Evolutionary conservation across 106 monocot species (phyloP), one percentile per base, ranked within the genome.

Genomic region (Xerophyta viscosa): DNA sequence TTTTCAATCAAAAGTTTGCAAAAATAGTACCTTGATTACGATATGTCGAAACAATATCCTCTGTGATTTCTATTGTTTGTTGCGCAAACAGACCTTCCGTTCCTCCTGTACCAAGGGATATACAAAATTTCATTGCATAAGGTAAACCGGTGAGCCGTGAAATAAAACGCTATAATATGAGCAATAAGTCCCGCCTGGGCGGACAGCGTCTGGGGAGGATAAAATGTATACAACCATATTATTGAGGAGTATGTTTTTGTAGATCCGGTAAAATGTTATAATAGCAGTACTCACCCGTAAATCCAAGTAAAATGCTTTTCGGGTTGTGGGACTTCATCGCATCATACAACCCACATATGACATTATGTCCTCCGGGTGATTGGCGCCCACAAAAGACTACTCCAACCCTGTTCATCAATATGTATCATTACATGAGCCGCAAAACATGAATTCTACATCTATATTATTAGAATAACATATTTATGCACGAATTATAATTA

Each of bases 31-130:
- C 77, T 78, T 78, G 77, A 48, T 78, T 78, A 20, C 45, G 36
- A 57, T 72, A 72, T 27, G 33, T 27, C 8, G 63, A 24, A 29
- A 68, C 62, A 43, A 68, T 33, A 48, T 71, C 77, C 6, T 78
- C 72, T 41, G 71, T 71, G 39, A 78, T 78, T 19, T 72, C 58
- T 25, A 72, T 17, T 15, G 62, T 62, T 18, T 71, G 67, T 20
- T 72, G 62, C 17, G 58, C 44, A 68, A 72, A 78, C 51, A 78
- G 72, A 11, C 77, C 77, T 68, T 78, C 72, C 39, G 77, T 78
- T 25, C 77, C 77, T 52, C 77, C 77, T 78, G 62, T 72, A 58
- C 4, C 12, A 42, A 12, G 14, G 25, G 26, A 14, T 41, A 4
- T 15, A 28, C 7, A 30, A 20, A 54, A 3, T 17, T 6, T 19